A percentile compares a stretch with the other conserved stretches of the same genome.
Conservation (phyloP, 148 eudicot species). For the Cornus florida region DNA sequence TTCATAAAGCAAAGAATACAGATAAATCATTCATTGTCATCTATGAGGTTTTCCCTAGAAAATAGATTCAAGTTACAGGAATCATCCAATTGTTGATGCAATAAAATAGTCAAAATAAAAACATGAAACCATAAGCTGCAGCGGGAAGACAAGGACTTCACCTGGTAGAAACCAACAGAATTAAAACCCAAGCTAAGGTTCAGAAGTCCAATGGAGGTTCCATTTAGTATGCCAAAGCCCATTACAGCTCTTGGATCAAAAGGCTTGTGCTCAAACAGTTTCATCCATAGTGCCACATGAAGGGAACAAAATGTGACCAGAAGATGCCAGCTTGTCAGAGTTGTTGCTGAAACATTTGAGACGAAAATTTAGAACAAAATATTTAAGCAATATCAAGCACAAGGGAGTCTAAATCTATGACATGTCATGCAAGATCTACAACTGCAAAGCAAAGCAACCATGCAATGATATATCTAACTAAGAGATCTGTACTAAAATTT, state of each 20-base stretch:
- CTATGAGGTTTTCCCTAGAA: neutral
- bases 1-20: too few species aligned
- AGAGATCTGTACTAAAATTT: neutral
- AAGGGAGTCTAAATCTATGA: neutral
- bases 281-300: conserved; percentile 71
- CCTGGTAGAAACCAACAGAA: conserved; percentile 99
- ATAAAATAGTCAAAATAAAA: neutral
- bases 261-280: conserved; percentile 66
- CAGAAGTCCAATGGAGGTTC: conserved; percentile 88
- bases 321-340: conserved; percentile 94
- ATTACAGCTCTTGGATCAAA: conserved; percentile 74
- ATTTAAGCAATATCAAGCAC: neutral
- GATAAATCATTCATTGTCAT: neutral
- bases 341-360: conserved; percentile 59
- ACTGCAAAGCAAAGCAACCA: neutral
- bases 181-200: conserved; percentile 96
- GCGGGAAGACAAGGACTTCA: conserved; percentile 14
- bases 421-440: neutral
- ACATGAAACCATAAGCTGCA: neutral
- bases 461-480: neutral
- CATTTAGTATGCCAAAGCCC: conserved; percentile 90
- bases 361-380: neutral
- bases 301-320: conserved; percentile 69
- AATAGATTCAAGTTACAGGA: neutral
- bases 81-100: neutral